These are phyloP conservation scores for Catenaria anguillulae DNA, from an alignment of 371 early-diverging fungal species.

Conservation along the genomic window DNA sequence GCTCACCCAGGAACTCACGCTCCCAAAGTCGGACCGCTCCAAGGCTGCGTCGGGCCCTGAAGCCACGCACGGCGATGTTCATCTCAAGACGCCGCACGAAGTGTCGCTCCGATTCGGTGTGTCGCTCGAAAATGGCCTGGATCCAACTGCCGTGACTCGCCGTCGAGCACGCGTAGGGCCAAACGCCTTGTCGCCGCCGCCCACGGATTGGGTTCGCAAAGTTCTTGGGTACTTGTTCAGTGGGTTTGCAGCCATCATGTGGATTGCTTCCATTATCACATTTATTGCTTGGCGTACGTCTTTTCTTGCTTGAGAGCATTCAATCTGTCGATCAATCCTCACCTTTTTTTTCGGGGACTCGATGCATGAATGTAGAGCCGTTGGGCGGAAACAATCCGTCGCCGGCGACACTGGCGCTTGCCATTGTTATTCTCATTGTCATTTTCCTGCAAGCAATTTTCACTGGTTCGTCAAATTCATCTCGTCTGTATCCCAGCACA, in stretches of 20 bases:
- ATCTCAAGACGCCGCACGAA: slow-evolving; percentile 22
- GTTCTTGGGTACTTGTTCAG: slow-evolving; percentile 28
- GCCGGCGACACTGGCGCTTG: slow-evolving; percentile 27
- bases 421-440: slow-evolving; percentile 39
- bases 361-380: slow-evolving; percentile 21
- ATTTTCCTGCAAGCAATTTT: slow-evolving; percentile 45
- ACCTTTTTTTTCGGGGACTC: neutral
- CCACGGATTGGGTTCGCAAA: slow-evolving; percentile 28
- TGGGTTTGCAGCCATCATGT: slow-evolving; percentile 31
- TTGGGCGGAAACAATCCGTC: slow-evolving; percentile 15
- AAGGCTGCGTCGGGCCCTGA: no score
- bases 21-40: neutral
- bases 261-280: slow-evolving; percentile 22
- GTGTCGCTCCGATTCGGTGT: slow-evolving; percentile 30
- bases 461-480: no score
- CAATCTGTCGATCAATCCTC: slow-evolving; percentile 9
- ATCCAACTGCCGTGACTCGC: slow-evolving; percentile 17
- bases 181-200: slow-evolving; percentile 30
- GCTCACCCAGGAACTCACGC: neutral
- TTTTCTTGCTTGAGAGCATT: slow-evolving; percentile 1
- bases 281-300: slow-evolving; percentile 13
- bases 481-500: no score
- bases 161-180: slow-evolving; percentile 29
- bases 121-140: slow-evolving; percentile 25
- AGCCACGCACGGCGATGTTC: slow-evolving; percentile 14